These are phyloP conservation scores for Papiliotrema laurentii DNA, from an alignment of 1,284 basidiomycete genomes.

Conservation along the genomic window DNA sequence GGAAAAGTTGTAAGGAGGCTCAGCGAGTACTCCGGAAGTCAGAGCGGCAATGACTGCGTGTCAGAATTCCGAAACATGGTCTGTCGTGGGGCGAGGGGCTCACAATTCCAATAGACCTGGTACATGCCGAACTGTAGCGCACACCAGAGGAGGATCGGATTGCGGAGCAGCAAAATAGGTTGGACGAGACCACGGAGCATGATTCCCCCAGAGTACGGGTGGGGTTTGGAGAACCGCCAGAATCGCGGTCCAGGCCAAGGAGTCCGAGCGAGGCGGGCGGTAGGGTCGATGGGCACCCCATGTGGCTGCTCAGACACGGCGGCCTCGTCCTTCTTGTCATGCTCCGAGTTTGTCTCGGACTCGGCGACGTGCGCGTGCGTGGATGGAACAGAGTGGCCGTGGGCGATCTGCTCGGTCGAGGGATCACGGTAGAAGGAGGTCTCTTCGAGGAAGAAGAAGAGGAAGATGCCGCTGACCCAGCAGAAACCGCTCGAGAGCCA, in stretches of 20 bases:
- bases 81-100: not conserved
- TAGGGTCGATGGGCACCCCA: not conserved
- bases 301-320: not conserved
- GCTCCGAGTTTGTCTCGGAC: not conserved
- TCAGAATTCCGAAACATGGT: not conserved
- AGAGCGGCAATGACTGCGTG: conserved; percentile 15
- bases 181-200: conserved; percentile 16
- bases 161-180: conserved; percentile 10
- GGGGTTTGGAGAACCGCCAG: conserved; percentile 3
- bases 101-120: conserved; percentile 21
- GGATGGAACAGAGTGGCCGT: not conserved
- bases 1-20: conserved; percentile 20
- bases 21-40: conserved; percentile 15
- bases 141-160: conserved; percentile 15
- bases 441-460: conserved; percentile 29
- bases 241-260: conserved; percentile 16
- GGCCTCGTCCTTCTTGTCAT: not conserved
- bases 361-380: not conserved
- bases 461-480: conserved; percentile 16
- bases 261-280: not conserved
- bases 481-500: conserved; percentile 18
- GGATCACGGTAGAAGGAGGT: conserved; percentile 19
- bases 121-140: conserved; percentile 16
- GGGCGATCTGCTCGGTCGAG: not conserved
- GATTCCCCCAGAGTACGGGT: conserved; percentile 10